Evolutionary conservation across 2,329 filamentous ascomycete genomes (phyloP), one percentile per base, ranked within the genome.

Genomic region (Laburnicola sp.): DNA sequence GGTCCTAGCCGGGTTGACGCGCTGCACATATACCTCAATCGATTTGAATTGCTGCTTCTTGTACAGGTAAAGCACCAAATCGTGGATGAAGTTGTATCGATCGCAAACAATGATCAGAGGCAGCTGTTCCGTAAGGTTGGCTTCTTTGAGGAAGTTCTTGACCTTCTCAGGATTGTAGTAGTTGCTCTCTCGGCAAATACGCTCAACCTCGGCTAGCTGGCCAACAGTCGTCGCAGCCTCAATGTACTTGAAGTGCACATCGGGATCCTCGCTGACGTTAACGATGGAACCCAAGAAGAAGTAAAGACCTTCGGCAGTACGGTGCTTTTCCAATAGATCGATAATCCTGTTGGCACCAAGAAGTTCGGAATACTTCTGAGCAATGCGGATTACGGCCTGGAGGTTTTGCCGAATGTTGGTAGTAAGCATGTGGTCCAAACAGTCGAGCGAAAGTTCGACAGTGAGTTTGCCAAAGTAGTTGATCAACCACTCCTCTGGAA

Each of bases 1-100:
- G 4, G 95, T 94, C 64, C 94, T 82, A 11, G 87, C 81, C 4
- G 94, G 92, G 77, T 99, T 99, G 63, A 99, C 92, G 38, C 91
- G 88, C 79, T 99, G 94, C 26, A 99, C 94, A 64, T 99, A 99
- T 7, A 95, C 87, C 77, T 99, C 94, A 59, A 99, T 99, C 1
- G 94, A 96, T 78, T 96, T 91, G 83, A 97, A 99, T 71, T 97
- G 93, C 76, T 99, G 93, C 76, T 96, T 96, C 81, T 97, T 94
- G 80, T 99, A 99, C 6, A 99, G 84, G 76, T 94, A 97, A 22
- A 99, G 83, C 38, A 99, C 91, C 68, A 99, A 77, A 68, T 99
- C 94, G 69, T 99, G 94, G 36, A 97, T 91, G 69, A 99, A 96
- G 79, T 97, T 96, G 83, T 95, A 97, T n/a, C 93, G 90, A 71